Base-by-base conservation (phyloP, 768 basidiomycete species). In the Suillus occidentalis region DNA sequence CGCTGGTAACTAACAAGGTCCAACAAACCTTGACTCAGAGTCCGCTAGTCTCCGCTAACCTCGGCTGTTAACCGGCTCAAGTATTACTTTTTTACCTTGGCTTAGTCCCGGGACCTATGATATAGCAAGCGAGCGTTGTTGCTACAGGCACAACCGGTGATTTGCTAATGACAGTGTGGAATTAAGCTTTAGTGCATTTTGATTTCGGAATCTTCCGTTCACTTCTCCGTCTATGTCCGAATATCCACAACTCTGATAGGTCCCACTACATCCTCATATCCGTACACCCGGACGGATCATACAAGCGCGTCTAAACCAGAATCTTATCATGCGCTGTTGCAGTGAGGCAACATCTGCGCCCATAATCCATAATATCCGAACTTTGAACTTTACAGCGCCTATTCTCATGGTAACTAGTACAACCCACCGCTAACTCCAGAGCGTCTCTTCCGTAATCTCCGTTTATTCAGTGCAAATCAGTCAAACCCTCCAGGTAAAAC, bases 391-490 rank as follows among this genome's bases (percentile, higher is more conserved):
- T 1, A 36, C 8, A 8, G 8, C 6, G 34, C 6, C 7, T 36
- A 36, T 36, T 72, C 70, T 63, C 63, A 62, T 66, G 56, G 59
- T 64, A 52, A 56, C 64, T 42, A 28, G 28, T 28, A 28, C 28
- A 4, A 34, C 4, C 34, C 4, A 4, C 34, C 34, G 76, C 66
- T 73, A 75, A 73, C 70, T 64, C 75, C 73, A 68, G 66, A 59
- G 50, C 66, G 64, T 62, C 31, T 65, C 66, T 36, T 72, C 75
- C 75, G 75, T 72, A 76, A 76, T 76, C 75, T 77, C 75, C 75
- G 75, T n/a, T n/a, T n/a, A n/a, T n/a, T n/a, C n/a, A n/a, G n/a
- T n/a, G n/a, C n/a, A n/a, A n/a, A n/a, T n/a, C n/a, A n/a, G n/a
- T n/a, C n/a, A n/a, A 28, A 40, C 39, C 13, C 2, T 18, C 22